Conservation (phyloP, 1,284 basidiomycete species). For the Neonothopanus nambi region DNA sequence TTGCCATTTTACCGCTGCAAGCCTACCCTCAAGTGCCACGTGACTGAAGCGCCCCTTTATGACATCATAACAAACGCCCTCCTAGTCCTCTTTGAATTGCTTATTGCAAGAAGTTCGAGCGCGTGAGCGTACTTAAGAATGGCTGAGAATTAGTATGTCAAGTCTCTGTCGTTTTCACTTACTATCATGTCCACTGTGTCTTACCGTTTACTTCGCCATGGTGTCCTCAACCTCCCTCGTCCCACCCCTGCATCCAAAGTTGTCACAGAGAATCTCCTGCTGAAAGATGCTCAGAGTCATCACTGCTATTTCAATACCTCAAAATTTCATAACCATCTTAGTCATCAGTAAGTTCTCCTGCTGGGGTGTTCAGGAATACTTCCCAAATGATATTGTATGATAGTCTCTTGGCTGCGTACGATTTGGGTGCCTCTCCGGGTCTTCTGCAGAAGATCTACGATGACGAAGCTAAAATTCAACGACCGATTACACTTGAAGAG, state of each 20-base stretch:
- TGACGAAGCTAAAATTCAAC: constrained; percentile 38
- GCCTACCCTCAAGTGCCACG: too few relatives aligned
- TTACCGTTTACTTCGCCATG: constrained; percentile 30
- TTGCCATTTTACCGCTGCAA: too few relatives aligned
- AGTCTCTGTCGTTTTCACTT: neutral
- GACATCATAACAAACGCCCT: too few relatives aligned
- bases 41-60: too few relatives aligned
- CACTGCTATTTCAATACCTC: constrained; percentile 55
- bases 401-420: constrained; percentile 65
- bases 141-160: too few relatives aligned
- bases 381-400: neutral
- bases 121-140: too few relatives aligned
- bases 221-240: constrained; percentile 51
- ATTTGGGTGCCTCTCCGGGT: constrained; percentile 56
- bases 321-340: constrained; percentile 68
- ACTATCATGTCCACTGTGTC: constrained; percentile 11
- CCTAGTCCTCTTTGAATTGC: too few relatives aligned
- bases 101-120: too few relatives aligned
- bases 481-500: constrained; percentile 45
- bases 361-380: constrained; percentile 1
- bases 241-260: constrained; percentile 48
- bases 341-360: constrained; percentile 46
- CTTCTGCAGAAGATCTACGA: constrained; percentile 57
- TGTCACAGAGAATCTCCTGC: constrained; percentile 47
- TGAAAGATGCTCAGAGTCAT: constrained; percentile 54